Evolutionary conservation across 73 alveolate species (phyloP).

Genomic region (Paraurostyla sp.): DNA sequence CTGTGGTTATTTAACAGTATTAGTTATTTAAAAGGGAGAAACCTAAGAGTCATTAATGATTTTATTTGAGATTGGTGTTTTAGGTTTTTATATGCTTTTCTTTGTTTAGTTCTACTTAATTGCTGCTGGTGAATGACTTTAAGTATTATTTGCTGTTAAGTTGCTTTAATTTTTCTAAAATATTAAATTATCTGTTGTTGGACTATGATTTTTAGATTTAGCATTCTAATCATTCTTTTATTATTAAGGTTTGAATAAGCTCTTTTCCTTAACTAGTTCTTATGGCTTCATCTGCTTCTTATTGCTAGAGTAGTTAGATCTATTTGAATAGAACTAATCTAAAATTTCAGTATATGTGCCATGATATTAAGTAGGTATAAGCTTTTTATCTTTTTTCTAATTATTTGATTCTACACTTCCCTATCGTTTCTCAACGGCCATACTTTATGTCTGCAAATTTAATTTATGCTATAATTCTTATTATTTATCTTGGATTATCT

Average conservation of each 20-base stretch:
- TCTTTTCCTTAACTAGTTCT: not conserved
- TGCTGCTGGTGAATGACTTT: not conserved
- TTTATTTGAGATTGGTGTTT: not conserved
- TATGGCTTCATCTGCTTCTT: not conserved
- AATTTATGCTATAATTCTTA: too few species aligned
- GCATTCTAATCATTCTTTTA: not conserved
- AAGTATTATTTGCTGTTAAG: not conserved
- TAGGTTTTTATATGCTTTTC: not conserved
- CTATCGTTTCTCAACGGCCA: not conserved
- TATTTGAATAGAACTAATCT: constrained; percentile 33
- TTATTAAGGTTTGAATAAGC: not conserved
- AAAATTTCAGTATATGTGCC: constrained; percentile 17
- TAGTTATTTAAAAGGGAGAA: not conserved
- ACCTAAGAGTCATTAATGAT: not conserved
- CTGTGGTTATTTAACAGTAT: too few species aligned
- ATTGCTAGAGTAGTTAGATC: constrained; percentile 12
- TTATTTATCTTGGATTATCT: too few species aligned
- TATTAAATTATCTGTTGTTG: not conserved
- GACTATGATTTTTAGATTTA: not conserved
- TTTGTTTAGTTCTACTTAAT: not conserved
- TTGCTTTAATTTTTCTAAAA: not conserved
- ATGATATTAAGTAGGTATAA: not conserved
- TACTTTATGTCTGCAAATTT: too few species aligned
- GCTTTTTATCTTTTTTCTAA: not conserved
- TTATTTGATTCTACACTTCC: constrained; percentile 23